These are phyloP conservation scores for Solanum pimpinellifolium DNA, from an alignment of 257 asterid species.

Conservation along the genomic window DNA sequence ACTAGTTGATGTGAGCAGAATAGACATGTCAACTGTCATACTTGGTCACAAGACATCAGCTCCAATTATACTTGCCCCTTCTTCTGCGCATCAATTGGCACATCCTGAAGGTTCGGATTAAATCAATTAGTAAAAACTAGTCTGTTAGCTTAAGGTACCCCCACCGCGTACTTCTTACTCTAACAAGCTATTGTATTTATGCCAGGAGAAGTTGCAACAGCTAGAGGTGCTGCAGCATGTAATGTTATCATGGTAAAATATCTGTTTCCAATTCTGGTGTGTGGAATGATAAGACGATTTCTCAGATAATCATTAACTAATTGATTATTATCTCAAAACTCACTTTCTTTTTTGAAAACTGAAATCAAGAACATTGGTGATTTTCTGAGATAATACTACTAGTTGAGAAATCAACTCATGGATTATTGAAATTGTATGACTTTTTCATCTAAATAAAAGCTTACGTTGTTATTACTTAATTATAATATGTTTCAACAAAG, in stretches of 20 bases:
- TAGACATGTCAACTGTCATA: conserved; percentile 37
- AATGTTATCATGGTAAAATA: conserved; percentile 42
- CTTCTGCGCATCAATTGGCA: conserved; percentile 38
- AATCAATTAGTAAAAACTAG: neutral
- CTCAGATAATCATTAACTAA: neutral
- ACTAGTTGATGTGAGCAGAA: conserved; percentile 42
- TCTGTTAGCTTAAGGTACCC: neutral
- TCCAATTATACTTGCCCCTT: conserved; percentile 52
- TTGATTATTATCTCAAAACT: neutral
- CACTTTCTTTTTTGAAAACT: neutral
- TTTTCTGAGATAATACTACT: neutral
- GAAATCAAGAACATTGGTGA: neutral
- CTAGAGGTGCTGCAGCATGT: conserved; percentile 50
- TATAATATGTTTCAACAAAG: neutral
- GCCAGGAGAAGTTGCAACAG: conserved; percentile 59
- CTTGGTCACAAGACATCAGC: conserved; percentile 35
- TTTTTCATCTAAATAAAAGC: neutral
- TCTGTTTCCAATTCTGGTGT: neutral
- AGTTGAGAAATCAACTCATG: neutral
- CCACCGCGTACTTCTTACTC: neutral
- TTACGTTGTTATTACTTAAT: neutral
- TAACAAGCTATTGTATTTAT: neutral
- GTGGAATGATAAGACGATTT: neutral
- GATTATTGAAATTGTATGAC: neutral
- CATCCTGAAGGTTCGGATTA: conserved; percentile 36